Evolutionary conservation across 306 rosid species (phyloP).

Genomic region (Gynostemma pentaphyllum): DNA sequence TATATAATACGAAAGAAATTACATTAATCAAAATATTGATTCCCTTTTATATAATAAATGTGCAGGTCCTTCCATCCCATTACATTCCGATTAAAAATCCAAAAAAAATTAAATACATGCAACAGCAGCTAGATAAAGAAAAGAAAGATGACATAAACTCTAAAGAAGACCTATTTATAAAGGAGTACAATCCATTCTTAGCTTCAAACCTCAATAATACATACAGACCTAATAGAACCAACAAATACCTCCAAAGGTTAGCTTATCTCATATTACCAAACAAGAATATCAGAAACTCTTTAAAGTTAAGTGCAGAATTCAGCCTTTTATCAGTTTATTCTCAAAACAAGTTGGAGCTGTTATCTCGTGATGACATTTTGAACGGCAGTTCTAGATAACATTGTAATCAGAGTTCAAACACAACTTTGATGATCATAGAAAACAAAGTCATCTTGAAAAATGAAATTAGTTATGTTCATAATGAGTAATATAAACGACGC

Average conservation of each 20-base stretch:
- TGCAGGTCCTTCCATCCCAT: slow-evolving; percentile 3
- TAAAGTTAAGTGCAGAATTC: background rate
- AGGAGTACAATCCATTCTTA: slow-evolving; percentile 6
- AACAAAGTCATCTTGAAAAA: background rate
- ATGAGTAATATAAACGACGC: background rate
- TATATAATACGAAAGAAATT: background rate
- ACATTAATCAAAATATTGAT: background rate
- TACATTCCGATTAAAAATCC: slow-evolving; percentile 4
- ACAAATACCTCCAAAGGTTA: slow-evolving; percentile 6
- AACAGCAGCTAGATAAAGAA: background rate
- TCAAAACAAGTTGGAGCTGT: background rate
- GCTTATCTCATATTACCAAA: background rate
- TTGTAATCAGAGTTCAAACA: background rate
- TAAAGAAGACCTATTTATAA: background rate
- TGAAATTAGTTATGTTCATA: background rate
- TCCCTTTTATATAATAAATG: background rate
- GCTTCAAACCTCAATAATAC: background rate
- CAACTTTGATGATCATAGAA: background rate
- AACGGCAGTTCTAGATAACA: slow-evolving; percentile 8
- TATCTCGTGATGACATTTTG: slow-evolving; percentile 5
- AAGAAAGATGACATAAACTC: background rate
- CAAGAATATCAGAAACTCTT: background rate
- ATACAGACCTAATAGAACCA: background rate
- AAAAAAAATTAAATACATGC: background rate
- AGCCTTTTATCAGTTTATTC: slow-evolving; percentile 4